phyloP scores from a whole-genome alignment of 768 basidiomycete species.

The Naematelia aurantialba region DNA sequence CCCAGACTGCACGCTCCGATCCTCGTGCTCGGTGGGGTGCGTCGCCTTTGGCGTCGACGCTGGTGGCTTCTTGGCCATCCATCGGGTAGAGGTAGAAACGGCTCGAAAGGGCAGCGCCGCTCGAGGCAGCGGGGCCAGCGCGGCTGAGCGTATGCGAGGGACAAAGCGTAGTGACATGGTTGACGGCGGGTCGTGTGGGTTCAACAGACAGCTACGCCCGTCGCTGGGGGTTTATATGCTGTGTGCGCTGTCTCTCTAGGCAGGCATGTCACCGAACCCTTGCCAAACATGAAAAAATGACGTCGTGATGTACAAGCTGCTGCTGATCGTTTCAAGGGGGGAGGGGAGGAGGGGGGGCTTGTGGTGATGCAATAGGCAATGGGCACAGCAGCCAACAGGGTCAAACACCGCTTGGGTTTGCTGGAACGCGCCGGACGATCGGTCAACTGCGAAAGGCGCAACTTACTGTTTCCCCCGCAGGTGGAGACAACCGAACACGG shows the following conservation, averaged over 20 bases:
- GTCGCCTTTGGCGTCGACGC: background rate
- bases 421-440: too few relatives aligned
- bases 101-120: background rate
- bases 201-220: too few relatives aligned
- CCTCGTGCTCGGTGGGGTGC: slow-evolving; percentile 21
- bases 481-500: too few relatives aligned
- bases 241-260: background rate
- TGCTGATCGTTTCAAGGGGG: too few relatives aligned
- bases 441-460: too few relatives aligned
- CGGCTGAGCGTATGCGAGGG: background rate
- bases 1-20: slow-evolving; percentile 14
- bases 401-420: too few relatives aligned
- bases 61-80: background rate
- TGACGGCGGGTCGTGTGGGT: background rate
- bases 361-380: too few relatives aligned
- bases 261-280: background rate
- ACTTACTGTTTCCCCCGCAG: too few relatives aligned
- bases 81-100: background rate
- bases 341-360: too few relatives aligned
- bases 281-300: background rate
- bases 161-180: background rate
- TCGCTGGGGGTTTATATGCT: background rate
- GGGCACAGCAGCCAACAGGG: too few relatives aligned
- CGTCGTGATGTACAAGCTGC: too few relatives aligned
- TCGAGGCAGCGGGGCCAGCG: background rate